phyloP scores from a whole-genome alignment of 2,329 filamentous ascomycete genomes.

The Penicillium sp. region DNA sequence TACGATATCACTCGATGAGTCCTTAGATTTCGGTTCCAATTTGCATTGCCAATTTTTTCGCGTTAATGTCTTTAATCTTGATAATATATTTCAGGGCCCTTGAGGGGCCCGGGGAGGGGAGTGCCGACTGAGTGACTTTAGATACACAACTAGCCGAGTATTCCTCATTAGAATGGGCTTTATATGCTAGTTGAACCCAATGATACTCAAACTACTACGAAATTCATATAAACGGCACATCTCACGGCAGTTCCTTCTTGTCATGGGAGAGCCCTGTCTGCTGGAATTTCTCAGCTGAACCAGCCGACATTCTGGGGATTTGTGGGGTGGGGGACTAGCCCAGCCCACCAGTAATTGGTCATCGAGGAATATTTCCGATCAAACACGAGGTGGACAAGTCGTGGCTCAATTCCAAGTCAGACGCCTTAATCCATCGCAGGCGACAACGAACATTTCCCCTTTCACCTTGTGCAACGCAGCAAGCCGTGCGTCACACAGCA shows the following conservation, averaged over 20 bases:
- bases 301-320: not conserved
- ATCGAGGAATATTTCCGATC: slow-evolving; percentile 12
- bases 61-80: too few species aligned
- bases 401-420: not conserved
- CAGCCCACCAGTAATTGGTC: slow-evolving; percentile 10
- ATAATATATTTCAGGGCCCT: too few species aligned
- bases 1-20: too few species aligned
- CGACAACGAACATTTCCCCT: not conserved
- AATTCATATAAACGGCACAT: too few species aligned
- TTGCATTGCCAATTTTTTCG: too few species aligned
- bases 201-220: not conserved
- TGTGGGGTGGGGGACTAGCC: not conserved
- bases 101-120: too few species aligned
- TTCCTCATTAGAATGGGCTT: too few species aligned
- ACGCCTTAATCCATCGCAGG: not conserved
- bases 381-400: not conserved
- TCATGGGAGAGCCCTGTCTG: too few species aligned
- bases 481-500: not conserved
- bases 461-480: not conserved
- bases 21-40: too few species aligned
- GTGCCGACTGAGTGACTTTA: too few species aligned
- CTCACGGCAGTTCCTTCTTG: not conserved
- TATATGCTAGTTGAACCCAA: not conserved
- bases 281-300: not conserved
- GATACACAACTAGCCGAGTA: too few species aligned